Percentiles rank a stretch among this genome's conserved stretches.
phyloP scores from a whole-genome alignment of 176 grass and related monocot species.

The Lolium perenne region DNA sequence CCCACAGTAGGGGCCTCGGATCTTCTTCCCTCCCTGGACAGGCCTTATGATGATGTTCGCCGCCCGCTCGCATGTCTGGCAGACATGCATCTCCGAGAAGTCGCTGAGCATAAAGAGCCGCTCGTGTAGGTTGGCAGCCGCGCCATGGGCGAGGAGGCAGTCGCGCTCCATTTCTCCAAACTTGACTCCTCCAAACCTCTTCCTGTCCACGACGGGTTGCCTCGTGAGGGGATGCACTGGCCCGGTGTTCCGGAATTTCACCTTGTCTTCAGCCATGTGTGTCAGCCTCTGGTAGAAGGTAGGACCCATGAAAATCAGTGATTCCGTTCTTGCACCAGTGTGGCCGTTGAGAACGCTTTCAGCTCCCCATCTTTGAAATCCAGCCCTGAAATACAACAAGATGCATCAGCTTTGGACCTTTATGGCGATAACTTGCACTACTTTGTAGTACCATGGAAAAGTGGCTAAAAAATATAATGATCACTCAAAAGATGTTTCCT shows the following conservation, averaged over 20 bases:
- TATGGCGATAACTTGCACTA: background rate
- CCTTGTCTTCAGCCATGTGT: slow-evolving; percentile 97
- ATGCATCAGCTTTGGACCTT: background rate
- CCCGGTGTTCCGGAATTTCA: slow-evolving; percentile 94
- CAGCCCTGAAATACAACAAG: slow-evolving; percentile 56
- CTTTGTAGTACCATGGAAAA: background rate
- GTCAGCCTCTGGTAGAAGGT: slow-evolving; percentile 92
- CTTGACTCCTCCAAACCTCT: slow-evolving; percentile 90
- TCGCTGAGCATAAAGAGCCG: slow-evolving; percentile 86
- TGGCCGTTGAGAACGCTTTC: slow-evolving; percentile 83
- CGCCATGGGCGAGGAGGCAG: slow-evolving; percentile 86
- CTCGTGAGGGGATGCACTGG: slow-evolving; percentile 90
- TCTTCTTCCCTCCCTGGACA: slow-evolving; percentile 59
- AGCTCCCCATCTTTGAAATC: slow-evolving; percentile 76
- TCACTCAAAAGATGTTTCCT: background rate
- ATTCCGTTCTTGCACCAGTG: slow-evolving; percentile 76
- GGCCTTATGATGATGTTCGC: slow-evolving; percentile 78
- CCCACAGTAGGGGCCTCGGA: slow-evolving; percentile 74
- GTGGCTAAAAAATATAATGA: background rate
- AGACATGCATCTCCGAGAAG: slow-evolving; percentile 84
- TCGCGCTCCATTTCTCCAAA: slow-evolving; percentile 97
- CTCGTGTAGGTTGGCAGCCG: slow-evolving; percentile 88
- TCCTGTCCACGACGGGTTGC: slow-evolving; percentile 81
- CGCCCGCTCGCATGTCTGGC: slow-evolving; percentile 66
- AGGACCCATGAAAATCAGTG: slow-evolving; percentile 85